Conservation (phyloP, 108 stramenopile species). For the Schizochytrium sp. region DNA sequence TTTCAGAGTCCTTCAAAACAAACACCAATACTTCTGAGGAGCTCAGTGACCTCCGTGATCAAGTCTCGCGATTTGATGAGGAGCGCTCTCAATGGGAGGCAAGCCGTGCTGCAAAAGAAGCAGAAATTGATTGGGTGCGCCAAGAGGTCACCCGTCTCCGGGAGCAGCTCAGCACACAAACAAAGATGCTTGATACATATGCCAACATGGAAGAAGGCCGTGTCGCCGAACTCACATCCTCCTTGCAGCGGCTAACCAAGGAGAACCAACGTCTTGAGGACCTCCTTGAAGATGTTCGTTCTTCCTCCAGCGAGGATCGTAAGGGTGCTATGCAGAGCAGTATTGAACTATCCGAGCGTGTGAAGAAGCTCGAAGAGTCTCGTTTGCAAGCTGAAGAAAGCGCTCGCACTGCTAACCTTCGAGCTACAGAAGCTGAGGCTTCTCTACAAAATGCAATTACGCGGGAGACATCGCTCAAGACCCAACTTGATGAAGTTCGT, state of each 20-base stretch:
- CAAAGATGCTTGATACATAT: constrained; percentile 22
- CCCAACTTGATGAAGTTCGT: constrained; percentile 5
- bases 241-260: constrained; percentile 5
- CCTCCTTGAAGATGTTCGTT: constrained; percentile 11
- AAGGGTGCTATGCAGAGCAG: neutral
- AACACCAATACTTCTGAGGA: neutral
- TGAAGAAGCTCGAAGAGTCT: neutral
- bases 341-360: neutral
- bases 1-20: neutral
- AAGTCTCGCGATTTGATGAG: neutral
- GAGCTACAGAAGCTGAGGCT: constrained; percentile 15
- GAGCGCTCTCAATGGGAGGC: constrained; percentile 42
- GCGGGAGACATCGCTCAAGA: neutral
- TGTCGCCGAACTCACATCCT: constrained; percentile 24
- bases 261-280: constrained; percentile 57
- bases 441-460: neutral
- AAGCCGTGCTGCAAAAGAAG: constrained; percentile 3
- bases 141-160: neutral
- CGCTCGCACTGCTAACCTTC: neutral
- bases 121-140: neutral
- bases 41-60: constrained; percentile 43
- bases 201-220: constrained; percentile 34
- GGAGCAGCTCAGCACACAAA: constrained; percentile 37
- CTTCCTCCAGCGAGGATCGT: neutral
- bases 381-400: neutral